Base-by-base conservation (phyloP, 2,329 filamentous ascomycete genomes). In the Fusarium penzigii region DNA sequence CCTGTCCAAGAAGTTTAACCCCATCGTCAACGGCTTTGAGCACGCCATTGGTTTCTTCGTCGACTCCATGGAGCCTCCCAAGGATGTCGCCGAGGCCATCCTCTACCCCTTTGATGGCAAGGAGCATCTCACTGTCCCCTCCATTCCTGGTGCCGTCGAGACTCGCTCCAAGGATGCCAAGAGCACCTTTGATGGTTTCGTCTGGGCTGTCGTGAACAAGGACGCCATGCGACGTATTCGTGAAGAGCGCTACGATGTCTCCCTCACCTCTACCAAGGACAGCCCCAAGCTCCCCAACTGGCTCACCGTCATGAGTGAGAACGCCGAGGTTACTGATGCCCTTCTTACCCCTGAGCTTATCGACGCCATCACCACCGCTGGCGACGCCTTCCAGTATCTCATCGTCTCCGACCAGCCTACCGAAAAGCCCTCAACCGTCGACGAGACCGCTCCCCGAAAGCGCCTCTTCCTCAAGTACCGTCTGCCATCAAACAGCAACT, bases 171-270 rank as follows among this genome's bases (percentile, higher is more conserved):
- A 81, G 78, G 75, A 83, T 67, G 64, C 76, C 73, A 87, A 84
- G 81, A 86, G 85, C 77, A 74, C 76, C 52, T 97, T 88, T 66
- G 94, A 97, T 70, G 87, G 87, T 42, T 99, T 97, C 66, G 93
- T 99, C 59, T 97, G 89, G 83, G 93, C 92, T 45, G 74, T 99
- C 61, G 92, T 97, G 57, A 91, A 97, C 82, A 99, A 99, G 84
- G 87, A 92, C 65, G 77, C 82, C 70, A 97, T 99, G 93, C 90
- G 90, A 78, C 79, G 84, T 65, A 82, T 96, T 64, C 88, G 94
- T 56, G 89, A 96, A 44, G 91, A 96, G 58, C 89, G 94, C 64
- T 99, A 97, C 75, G 94, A 99, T 70, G 78, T 97, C 49, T 96
- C 90, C 48, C 83, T 99, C 62, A 97, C 94, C 40, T 86, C 86